Conservation (phyloP, 2,329 filamentous ascomycete species). For the Fusarium sp. region DNA sequence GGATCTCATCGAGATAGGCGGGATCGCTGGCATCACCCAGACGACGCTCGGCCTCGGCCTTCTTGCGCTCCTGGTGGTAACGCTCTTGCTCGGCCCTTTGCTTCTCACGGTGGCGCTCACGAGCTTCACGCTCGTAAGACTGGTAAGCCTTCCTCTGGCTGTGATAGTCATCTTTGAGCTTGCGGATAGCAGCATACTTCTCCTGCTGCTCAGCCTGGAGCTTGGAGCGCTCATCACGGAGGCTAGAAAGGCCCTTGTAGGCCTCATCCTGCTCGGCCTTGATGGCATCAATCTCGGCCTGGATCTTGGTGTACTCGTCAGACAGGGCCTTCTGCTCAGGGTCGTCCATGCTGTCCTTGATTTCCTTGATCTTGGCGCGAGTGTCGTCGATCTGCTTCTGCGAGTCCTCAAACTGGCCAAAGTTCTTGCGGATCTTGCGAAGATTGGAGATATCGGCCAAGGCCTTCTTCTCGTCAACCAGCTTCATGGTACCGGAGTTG, state of each 20-base stretch:
- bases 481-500: conserved; percentile 88
- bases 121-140: conserved; percentile 84
- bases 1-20: conserved; percentile 92
- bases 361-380: conserved; percentile 85
- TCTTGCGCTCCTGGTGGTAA: conserved; percentile 75
- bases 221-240: conserved; percentile 86
- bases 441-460: conserved; percentile 82
- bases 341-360: conserved; percentile 90
- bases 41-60: conserved; percentile 77
- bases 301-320: conserved; percentile 85
- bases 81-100: conserved; percentile 82
- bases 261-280: conserved; percentile 92
- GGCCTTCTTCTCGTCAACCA: conserved; percentile 97
- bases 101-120: conserved; percentile 78
- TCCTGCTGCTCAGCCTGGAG: conserved; percentile 86
- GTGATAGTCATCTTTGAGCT: conserved; percentile 91
- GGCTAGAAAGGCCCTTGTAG: conserved; percentile 84
- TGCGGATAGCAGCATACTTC: conserved; percentile 82
- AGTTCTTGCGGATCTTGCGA: conserved; percentile 90
- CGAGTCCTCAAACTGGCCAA: conserved; percentile 81
- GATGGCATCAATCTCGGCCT: conserved; percentile 87
- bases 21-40: conserved; percentile 84
- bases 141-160: conserved; percentile 81
- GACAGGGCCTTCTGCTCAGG: conserved; percentile 88
- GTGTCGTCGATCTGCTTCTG: conserved; percentile 91